Percentiles rank a stretch among this genome's conserved stretches.
Conservation (phyloP, 2,329 filamentous ascomycete genomes). For the Didymella lethalis region DNA sequence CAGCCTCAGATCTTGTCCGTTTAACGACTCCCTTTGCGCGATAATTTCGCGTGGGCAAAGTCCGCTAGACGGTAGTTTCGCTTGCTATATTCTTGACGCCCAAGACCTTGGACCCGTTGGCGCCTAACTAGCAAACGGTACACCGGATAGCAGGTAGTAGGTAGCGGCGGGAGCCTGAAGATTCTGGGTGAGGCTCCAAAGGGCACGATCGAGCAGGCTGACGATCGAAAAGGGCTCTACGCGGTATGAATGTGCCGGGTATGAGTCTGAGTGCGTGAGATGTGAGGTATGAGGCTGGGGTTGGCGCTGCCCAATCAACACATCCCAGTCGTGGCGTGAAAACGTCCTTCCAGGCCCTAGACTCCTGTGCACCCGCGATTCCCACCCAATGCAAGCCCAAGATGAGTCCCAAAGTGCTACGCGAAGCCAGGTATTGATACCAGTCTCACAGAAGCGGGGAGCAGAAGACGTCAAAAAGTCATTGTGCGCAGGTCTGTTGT, state of each 20-base stretch:
- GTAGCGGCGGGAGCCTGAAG: slow-evolving; percentile 20
- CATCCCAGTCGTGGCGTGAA: slow-evolving; percentile 9
- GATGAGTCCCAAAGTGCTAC: slow-evolving; percentile 19
- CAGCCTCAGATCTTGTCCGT: slow-evolving; percentile 8
- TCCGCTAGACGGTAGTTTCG: slow-evolving; percentile 15
- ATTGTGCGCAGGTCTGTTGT: slow-evolving; percentile 28
- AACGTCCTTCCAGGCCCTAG: slow-evolving; percentile 17
- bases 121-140: slow-evolving; percentile 31
- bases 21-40: slow-evolving; percentile 6
- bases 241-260: slow-evolving; percentile 14
- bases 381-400: slow-evolving; percentile 20
- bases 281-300: slow-evolving; percentile 13
- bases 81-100: slow-evolving; percentile 38
- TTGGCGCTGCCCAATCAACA: slow-evolving; percentile 14
- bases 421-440: slow-evolving; percentile 24
- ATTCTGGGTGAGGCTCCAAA: slow-evolving; percentile 28
- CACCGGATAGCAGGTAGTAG: slow-evolving; percentile 10
- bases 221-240: slow-evolving; percentile 10
- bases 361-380: slow-evolving; percentile 14
- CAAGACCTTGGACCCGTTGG: slow-evolving; percentile 39
- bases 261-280: slow-evolving; percentile 24
- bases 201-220: slow-evolving; percentile 30
- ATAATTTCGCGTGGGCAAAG: slow-evolving; percentile 16
- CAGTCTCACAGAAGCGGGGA: slow-evolving; percentile 29
- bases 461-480: slow-evolving; percentile 19